phyloP scores from a whole-genome alignment of 257 asterid genomes.

The Lycium ferocissimum region DNA sequence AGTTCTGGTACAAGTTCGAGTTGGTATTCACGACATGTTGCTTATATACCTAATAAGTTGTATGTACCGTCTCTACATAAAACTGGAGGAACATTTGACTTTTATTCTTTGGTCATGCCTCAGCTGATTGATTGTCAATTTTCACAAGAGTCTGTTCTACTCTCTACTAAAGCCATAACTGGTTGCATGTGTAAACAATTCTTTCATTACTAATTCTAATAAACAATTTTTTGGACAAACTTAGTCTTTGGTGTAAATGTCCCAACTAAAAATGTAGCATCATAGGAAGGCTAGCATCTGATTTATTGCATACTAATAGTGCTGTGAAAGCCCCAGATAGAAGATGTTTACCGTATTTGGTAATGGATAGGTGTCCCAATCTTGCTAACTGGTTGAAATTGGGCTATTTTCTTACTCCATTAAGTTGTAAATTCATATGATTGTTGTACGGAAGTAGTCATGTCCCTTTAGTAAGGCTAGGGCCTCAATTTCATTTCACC shows the following conservation, averaged over 20 bases:
- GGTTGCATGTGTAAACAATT: not conserved
- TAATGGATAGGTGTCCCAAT: not conserved
- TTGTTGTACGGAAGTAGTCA: not conserved
- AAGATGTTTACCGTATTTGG: conserved; percentile 5
- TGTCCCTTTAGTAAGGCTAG: not conserved
- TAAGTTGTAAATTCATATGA: not conserved
- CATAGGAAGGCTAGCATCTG: not conserved
- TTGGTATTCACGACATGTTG: not conserved
- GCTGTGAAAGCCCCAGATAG: not conserved
- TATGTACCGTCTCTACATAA: not conserved
- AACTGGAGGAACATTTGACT: not conserved
- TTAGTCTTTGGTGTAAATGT: not conserved
- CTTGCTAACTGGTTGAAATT: not conserved
- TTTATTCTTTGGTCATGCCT: not conserved
- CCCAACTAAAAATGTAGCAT: not conserved
- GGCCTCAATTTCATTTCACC: not conserved
- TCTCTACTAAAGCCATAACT: not conserved
- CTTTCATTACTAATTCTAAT: not conserved
- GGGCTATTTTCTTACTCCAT: not conserved
- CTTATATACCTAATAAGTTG: not conserved
- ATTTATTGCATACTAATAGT: not conserved
- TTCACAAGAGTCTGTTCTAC: not conserved
- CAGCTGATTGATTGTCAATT: not conserved
- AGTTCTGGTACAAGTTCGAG: not conserved
- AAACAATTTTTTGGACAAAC: not conserved